A percentile compares a stretch with the other conserved stretches of the same genome.
These are phyloP conservation scores for Protea cynaroides DNA, from an alignment of 164 flowering plant species.

Conservation along the genomic window DNA sequence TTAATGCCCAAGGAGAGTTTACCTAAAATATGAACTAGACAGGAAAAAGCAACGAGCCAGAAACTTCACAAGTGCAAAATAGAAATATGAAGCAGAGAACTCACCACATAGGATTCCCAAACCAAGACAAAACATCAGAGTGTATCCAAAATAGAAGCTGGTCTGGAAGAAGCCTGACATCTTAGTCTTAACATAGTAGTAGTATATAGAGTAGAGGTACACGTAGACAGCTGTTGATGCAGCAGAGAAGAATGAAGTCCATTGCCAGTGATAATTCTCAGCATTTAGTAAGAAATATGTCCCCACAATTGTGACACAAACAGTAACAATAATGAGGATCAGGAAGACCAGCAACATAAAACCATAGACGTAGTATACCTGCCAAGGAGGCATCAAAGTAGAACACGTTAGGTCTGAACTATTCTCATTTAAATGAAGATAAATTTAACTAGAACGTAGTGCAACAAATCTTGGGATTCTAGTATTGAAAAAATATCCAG, in stretches of 20 bases:
- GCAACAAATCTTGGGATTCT: no score
- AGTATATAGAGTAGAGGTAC: conserved; percentile 85
- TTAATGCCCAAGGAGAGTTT: no score
- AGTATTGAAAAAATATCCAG: no score
- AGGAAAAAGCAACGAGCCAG: no score
- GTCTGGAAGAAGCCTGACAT: conserved; percentile 99
- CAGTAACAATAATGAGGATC: conserved; percentile 87
- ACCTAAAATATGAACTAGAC: no score
- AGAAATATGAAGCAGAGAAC: conserved; percentile 17
- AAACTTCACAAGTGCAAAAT: no score
- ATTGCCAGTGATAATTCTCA: conserved; percentile 99
- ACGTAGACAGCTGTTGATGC: conserved; percentile 96
- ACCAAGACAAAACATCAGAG: conserved; percentile 95
- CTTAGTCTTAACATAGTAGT: conserved; percentile 91
- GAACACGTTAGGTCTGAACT: no score
- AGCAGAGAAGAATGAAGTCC: conserved; percentile 99
- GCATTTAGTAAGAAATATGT: conserved; percentile 95
- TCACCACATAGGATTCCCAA: conserved; percentile 93
- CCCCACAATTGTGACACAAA: conserved; percentile 97
- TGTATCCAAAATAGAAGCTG: conserved; percentile 97
- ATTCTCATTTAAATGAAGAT: no score
- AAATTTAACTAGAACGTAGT: no score
- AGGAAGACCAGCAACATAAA: conserved; percentile 95
- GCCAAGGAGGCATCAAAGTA: conserved; percentile 11
- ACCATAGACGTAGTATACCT: conserved; percentile 99